Conservation (phyloP, 345 rosid species). For the Citrus sp. region DNA sequence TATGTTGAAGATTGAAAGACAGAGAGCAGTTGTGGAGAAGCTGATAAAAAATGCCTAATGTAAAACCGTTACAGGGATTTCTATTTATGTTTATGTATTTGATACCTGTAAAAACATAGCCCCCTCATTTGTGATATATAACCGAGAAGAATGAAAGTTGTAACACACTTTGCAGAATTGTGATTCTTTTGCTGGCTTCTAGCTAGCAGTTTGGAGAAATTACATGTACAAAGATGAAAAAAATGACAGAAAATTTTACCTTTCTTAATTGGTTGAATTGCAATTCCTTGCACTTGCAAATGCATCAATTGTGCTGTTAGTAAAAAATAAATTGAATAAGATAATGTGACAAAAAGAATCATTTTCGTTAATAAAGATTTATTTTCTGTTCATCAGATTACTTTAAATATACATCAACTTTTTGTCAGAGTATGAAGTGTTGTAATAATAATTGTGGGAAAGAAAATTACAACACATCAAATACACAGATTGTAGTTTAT, state of each 20-base stretch:
- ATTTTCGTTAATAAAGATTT: background rate
- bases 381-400: background rate
- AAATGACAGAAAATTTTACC: background rate
- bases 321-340: background rate
- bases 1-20: constrained; percentile 40
- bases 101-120: background rate
- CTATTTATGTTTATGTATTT: background rate
- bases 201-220: background rate
- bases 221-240: background rate
- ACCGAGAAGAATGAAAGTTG: background rate
- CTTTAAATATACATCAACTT: background rate
- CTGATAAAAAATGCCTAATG: constrained; percentile 11
- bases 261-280: background rate
- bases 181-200: background rate
- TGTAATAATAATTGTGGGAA: background rate
- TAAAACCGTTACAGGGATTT: background rate
- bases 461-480: background rate
- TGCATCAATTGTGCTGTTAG: background rate
- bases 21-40: background rate
- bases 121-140: background rate
- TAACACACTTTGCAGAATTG: background rate
- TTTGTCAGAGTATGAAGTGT: background rate
- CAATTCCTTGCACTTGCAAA: background rate
- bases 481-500: background rate
- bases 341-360: background rate